Evolutionary conservation across 306 rosid genomes (phyloP).

Genomic region (Inga oerstediana): DNA sequence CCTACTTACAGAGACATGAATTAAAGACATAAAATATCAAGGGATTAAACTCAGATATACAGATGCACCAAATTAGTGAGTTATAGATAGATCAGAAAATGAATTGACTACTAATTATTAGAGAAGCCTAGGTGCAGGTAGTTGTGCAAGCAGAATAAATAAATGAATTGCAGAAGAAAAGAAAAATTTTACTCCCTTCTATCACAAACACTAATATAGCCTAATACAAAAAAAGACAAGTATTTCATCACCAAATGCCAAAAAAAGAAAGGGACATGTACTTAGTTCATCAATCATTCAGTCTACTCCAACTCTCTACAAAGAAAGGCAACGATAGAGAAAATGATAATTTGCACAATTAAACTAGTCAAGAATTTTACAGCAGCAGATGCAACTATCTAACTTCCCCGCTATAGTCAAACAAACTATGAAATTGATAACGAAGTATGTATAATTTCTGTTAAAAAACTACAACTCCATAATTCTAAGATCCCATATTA

Average conservation of each 20-base stretch:
- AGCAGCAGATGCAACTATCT: background rate
- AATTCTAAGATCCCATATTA: background rate
- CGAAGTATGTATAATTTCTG: background rate
- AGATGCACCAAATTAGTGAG: background rate
- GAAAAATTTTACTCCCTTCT: background rate
- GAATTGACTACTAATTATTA: background rate
- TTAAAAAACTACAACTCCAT: background rate
- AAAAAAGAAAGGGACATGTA: background rate
- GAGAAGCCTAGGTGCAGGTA: constrained; percentile 2
- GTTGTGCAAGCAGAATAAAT: background rate
- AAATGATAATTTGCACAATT: background rate
- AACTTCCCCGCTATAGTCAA: background rate
- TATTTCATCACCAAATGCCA: background rate
- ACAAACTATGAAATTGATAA: background rate
- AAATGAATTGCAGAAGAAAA: constrained; percentile 6
- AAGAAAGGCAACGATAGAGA: constrained; percentile 1
- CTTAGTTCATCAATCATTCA: background rate
- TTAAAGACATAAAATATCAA: background rate
- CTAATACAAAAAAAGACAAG: background rate
- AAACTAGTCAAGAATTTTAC: background rate
- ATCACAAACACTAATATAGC: background rate
- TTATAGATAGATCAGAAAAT: background rate
- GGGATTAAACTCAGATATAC: background rate
- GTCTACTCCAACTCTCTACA: background rate
- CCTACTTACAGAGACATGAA: background rate